Evolutionary conservation across 2,329 filamentous ascomycete species (phyloP).

Genomic region (Magnaporthiopsis incrustans): DNA sequence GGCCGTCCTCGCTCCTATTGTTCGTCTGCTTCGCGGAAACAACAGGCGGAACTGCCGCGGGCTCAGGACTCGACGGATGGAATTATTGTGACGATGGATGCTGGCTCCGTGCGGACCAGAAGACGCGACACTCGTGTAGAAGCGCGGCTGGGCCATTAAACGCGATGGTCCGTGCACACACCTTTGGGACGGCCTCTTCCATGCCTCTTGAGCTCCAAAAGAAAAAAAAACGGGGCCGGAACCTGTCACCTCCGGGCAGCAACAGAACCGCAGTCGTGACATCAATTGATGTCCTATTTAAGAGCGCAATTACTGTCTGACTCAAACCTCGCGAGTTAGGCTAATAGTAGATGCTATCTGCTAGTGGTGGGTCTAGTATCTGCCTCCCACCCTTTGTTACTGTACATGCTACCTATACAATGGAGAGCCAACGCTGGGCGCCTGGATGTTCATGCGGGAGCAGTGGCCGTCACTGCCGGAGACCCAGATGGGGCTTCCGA

Average conservation of each 20-base stretch:
- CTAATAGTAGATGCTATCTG: not conserved
- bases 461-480: constrained; percentile 20
- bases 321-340: not conserved
- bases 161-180: constrained; percentile 12
- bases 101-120: not conserved
- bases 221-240: no score
- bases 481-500: constrained; percentile 26
- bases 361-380: not conserved
- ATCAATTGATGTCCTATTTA: no score
- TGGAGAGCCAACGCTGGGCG: not conserved
- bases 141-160: constrained; percentile 10
- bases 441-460: constrained; percentile 9
- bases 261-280: no score
- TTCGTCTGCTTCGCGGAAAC: not conserved
- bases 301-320: no score
- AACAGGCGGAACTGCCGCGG: not conserved
- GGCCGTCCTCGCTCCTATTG: not conserved
- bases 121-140: not conserved
- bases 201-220: no score
- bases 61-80: not conserved
- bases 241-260: no score
- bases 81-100: not conserved
- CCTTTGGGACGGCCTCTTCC: not conserved
- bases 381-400: not conserved
- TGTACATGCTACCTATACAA: not conserved